A percentile compares a stretch with the other conserved stretches of the same genome.
These are phyloP conservation scores for Camelina sativa DNA, from an alignment of 345 rosid genomes.

Conservation along the genomic window DNA sequence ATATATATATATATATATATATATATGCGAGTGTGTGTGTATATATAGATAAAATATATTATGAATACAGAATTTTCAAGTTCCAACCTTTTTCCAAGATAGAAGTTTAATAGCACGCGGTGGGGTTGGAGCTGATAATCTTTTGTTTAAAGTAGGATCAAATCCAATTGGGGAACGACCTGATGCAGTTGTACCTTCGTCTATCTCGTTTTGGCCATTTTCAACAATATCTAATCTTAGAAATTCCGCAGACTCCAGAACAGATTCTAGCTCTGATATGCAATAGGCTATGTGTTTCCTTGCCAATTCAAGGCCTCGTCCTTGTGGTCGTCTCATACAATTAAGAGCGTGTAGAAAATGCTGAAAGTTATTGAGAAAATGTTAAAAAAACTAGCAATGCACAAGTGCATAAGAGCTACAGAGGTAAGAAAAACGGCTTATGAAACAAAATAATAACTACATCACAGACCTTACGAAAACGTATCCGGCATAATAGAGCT, in stretches of 20 bases:
- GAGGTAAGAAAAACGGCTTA: not conserved
- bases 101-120: constrained; percentile 91
- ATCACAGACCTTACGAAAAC: constrained; percentile 95
- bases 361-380: constrained; percentile 56
- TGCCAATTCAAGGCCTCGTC: constrained; percentile 91
- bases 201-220: constrained; percentile 49
- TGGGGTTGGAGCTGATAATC: constrained; percentile 92
- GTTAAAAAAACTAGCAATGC: constrained; percentile 35
- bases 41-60: not conserved
- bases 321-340: constrained; percentile 92
- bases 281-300: constrained; percentile 87
- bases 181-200: constrained; percentile 87
- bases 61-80: constrained; percentile 14
- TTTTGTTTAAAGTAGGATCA: constrained; percentile 82
- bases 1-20: too few species aligned
- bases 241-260: constrained; percentile 60
- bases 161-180: constrained; percentile 83
- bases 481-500: constrained; percentile 89
- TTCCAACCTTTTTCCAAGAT: constrained; percentile 81
- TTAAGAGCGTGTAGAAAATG: constrained; percentile 85
- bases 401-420: constrained; percentile 12
- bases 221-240: constrained; percentile 48
- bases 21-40: not conserved
- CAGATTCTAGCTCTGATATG: constrained; percentile 72
- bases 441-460: constrained; percentile 2